These are phyloP conservation scores for Microcyclospora pomicola DNA, from an alignment of 2,329 filamentous ascomycete genomes.

Conservation along the genomic window DNA sequence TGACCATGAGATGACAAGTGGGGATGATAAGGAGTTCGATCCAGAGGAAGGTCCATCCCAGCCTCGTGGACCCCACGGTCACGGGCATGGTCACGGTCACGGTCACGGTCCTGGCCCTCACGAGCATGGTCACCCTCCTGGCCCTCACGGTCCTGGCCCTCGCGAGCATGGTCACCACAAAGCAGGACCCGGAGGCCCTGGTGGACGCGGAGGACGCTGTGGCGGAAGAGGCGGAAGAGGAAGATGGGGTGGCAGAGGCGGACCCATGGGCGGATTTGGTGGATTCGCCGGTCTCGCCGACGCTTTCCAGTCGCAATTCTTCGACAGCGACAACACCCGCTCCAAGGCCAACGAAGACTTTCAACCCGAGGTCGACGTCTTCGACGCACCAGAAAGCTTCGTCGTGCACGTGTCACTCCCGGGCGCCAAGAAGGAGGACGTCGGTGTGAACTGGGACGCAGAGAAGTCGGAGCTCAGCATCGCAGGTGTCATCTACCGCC, in stretches of 20 bases:
- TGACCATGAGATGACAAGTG: constrained; percentile 1
- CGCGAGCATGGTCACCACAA: constrained; percentile 10
- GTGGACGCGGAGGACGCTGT: not conserved
- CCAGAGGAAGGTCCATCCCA: constrained; percentile 1
- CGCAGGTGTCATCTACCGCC: constrained; percentile 59
- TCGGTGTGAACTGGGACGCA: constrained; percentile 62
- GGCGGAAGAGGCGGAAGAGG: constrained; percentile 16
- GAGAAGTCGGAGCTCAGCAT: constrained; percentile 53
- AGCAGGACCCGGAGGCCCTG: not conserved
- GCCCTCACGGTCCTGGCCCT: constrained; percentile 1
- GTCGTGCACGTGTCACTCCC: constrained; percentile 61
- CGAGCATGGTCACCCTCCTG: constrained; percentile 4
- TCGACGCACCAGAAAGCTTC: constrained; percentile 51
- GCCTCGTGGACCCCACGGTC: not conserved
- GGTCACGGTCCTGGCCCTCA: not conserved
- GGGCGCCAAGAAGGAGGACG: constrained; percentile 64
- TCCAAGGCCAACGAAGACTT: constrained; percentile 30
- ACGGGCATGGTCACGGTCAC: constrained; percentile 4
- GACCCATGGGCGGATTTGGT: constrained; percentile 13
- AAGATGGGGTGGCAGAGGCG: constrained; percentile 12
- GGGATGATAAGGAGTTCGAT: constrained; percentile 11
- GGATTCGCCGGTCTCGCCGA: constrained; percentile 14
- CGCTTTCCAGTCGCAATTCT: constrained; percentile 24
- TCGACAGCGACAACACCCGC: constrained; percentile 17
- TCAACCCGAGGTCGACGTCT: constrained; percentile 58